Evolutionary conservation across 2,329 filamentous ascomycete species (phyloP).

Genomic region (Drechslerella stenobrocha): DNA sequence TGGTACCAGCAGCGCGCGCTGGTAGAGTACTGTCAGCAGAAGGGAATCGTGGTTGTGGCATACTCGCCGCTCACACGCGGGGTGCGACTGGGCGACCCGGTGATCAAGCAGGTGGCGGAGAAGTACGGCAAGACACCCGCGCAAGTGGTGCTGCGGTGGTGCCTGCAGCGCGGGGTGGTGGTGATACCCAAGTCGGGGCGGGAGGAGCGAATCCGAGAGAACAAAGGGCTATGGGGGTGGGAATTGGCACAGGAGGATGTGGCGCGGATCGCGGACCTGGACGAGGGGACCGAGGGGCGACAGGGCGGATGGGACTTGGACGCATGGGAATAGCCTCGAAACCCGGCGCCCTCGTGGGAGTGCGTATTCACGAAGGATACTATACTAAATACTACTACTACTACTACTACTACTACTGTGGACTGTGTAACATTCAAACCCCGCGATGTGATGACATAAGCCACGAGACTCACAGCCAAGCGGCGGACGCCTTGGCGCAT

Average conservation of each 20-base stretch:
- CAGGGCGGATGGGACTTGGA: constrained; percentile 40
- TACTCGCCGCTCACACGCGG: constrained; percentile 77
- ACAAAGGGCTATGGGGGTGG: constrained; percentile 19
- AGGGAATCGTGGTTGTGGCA: constrained; percentile 71
- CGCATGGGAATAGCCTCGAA: constrained; percentile 30
- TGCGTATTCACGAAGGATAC: no score
- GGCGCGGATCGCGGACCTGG: constrained; percentile 25
- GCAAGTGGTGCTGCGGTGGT: constrained; percentile 77
- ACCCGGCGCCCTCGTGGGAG: no score
- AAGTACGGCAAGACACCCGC: constrained; percentile 72
- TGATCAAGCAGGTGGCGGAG: constrained; percentile 65
- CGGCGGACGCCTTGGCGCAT: no score
- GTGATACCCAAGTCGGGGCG: constrained; percentile 73
- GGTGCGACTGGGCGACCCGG: constrained; percentile 69
- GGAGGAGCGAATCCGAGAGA: constrained; percentile 63
- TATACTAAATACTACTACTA: no score
- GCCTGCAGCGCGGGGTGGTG: constrained; percentile 72
- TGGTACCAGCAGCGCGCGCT: constrained; percentile 76
- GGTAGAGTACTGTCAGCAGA: constrained; percentile 67
- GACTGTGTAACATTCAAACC: no score
- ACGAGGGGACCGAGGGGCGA: constrained; percentile 29
- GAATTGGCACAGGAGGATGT: constrained; percentile 34
- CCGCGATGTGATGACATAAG: no score
- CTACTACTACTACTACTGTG: no score
- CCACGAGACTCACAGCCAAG: no score